Percentiles rank a stretch among this genome's conserved stretches.
These are phyloP conservation scores for Cryptosporidium baileyi DNA, from an alignment of 169 alveolate genomes.

Conservation along the genomic window DNA sequence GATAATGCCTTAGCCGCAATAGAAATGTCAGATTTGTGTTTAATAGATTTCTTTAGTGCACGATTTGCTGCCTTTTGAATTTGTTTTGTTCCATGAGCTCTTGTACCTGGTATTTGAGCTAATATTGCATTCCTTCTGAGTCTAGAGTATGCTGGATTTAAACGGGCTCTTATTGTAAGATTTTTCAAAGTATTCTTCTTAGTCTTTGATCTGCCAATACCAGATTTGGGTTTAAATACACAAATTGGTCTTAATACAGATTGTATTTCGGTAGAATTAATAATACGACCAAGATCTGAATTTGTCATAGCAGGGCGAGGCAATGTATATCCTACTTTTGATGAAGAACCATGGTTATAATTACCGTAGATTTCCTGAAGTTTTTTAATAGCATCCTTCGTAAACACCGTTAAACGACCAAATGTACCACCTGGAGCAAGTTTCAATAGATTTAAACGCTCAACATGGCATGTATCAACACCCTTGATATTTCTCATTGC, in stretches of 20 bases:
- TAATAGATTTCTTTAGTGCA: conserved; percentile 66
- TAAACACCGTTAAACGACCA: conserved; percentile 97
- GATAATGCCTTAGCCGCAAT: conserved; percentile 66
- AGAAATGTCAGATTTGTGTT: conserved; percentile 51
- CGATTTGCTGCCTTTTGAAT: conserved; percentile 65
- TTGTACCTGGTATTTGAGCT: conserved; percentile 70
- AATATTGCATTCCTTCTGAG: conserved; percentile 64
- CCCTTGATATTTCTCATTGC: conserved; percentile 98
- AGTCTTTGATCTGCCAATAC: conserved; percentile 25
- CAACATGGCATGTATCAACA: conserved; percentile 94
- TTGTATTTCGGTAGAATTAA: conserved; percentile 96
- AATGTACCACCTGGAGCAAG: conserved; percentile 99
- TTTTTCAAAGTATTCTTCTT: conserved; percentile 38
- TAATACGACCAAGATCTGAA: conserved; percentile 94
- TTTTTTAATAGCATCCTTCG: conserved; percentile 93
- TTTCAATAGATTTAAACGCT: conserved; percentile 93
- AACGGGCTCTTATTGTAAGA: conserved; percentile 41
- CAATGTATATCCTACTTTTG: conserved; percentile 74
- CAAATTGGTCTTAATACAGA: conserved; percentile 84
- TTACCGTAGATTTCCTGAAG: conserved; percentile 90
- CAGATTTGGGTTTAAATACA: background rate
- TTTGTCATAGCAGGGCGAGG: conserved; percentile 83
- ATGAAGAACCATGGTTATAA: conserved; percentile 75
- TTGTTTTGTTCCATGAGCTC: conserved; percentile 37
- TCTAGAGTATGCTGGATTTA: conserved; percentile 69